Percentiles rank a stretch among this genome's conserved stretches.
These are phyloP conservation scores for Myriosclerotinia curreyana DNA, from an alignment of 2,329 filamentous ascomycete species.

Conservation along the genomic window DNA sequence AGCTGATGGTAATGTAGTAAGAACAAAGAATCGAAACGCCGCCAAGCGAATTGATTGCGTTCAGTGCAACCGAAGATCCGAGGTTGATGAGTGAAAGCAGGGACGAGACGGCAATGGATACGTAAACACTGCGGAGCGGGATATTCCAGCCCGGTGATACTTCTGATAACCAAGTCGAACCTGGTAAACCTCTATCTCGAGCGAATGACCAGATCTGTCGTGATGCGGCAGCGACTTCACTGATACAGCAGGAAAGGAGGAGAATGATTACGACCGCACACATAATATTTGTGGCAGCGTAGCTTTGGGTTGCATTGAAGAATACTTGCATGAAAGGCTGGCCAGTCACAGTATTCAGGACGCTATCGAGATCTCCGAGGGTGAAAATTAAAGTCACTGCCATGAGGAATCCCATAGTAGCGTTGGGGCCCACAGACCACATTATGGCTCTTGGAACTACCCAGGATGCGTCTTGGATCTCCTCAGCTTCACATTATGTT, in stretches of 20 bases:
- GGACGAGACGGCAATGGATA: slow-evolving; percentile 24
- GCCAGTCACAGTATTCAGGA: slow-evolving; percentile 36
- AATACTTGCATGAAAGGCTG: slow-evolving; percentile 40
- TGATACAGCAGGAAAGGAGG: slow-evolving; percentile 41
- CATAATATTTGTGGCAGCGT: slow-evolving; percentile 47
- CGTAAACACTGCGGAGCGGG: slow-evolving; percentile 25
- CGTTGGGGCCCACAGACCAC: slow-evolving; percentile 40
- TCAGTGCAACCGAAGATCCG: slow-evolving; percentile 49
- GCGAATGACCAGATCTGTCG: slow-evolving; percentile 45
- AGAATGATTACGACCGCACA: slow-evolving; percentile 43
- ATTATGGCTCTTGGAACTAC: slow-evolving; percentile 47
- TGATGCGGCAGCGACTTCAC: slow-evolving; percentile 39
- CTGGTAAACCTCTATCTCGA: slow-evolving; percentile 45
- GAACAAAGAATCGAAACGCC: slow-evolving; percentile 49
- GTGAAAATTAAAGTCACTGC: slow-evolving; percentile 43
- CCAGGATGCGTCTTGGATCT: slow-evolving; percentile 47
- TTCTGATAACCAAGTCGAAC: slow-evolving; percentile 41
- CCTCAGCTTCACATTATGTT: slow-evolving; percentile 41
- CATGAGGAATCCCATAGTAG: slow-evolving; percentile 42
- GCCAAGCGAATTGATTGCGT: slow-evolving; percentile 50
- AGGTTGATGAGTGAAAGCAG: slow-evolving; percentile 45
- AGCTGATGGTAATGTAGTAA: slow-evolving; percentile 47
- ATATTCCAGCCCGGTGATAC: slow-evolving; percentile 32
- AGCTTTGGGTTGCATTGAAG: slow-evolving; percentile 30
- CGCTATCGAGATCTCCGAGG: slow-evolving; percentile 38